phyloP scores from a whole-genome alignment of 495 filamentous ascomycete genomes.

The Tuber indicum region DNA sequence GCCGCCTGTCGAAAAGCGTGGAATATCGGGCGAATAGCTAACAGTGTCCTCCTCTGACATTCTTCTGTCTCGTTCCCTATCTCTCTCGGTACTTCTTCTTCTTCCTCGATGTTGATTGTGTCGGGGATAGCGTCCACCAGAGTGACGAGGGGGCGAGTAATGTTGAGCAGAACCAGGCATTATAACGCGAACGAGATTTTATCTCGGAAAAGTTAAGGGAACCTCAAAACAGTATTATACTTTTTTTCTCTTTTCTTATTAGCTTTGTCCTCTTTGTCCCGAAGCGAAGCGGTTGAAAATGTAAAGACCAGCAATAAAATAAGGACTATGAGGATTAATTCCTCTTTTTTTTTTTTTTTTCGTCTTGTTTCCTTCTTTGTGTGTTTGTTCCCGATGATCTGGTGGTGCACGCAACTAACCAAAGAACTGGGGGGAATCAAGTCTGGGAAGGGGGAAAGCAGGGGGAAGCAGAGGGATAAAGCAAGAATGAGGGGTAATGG shows the following conservation, averaged over 20 bases:
- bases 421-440: background rate
- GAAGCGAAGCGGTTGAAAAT: background rate
- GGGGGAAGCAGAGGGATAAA: conserved; percentile 1
- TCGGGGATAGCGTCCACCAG: background rate
- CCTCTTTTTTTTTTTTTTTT: background rate
- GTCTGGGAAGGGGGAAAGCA: background rate
- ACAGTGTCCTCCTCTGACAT: conserved; percentile 2
- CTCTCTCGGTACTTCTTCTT: background rate
- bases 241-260: conserved; percentile 2
- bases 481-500: conserved; percentile 2
- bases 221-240: background rate
- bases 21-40: conserved; percentile 6
- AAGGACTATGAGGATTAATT: background rate
- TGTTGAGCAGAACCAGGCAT: conserved; percentile 6
- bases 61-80: conserved; percentile 2
- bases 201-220: background rate
- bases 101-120: conserved; percentile 4
- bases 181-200: background rate
- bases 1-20: background rate
- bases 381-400: conserved; percentile 2
- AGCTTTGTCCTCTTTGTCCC: background rate
- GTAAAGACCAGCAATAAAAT: background rate
- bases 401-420: background rate
- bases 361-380: conserved; percentile 2
- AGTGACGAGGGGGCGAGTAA: background rate